Evolutionary conservation across 495 filamentous ascomycete genomes (phyloP), one percentile per base, ranked within the genome.

Genomic region (Haplographium delicatum): DNA sequence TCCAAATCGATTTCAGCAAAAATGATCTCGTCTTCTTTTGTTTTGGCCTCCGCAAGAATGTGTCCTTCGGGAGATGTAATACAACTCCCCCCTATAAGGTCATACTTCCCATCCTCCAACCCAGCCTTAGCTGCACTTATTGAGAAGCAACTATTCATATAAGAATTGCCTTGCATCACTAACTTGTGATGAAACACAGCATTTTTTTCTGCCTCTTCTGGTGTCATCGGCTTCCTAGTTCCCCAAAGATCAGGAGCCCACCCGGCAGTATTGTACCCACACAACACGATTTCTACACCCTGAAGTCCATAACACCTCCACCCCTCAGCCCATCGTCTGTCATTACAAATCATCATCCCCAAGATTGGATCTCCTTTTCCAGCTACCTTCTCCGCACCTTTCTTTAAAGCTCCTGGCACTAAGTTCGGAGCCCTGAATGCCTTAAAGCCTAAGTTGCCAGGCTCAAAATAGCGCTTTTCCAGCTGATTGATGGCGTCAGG

Each of bases 301-400:
- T 76, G 70, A 3, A 76, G 62, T 0, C 70, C 68, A 48, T 69
- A 65, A 7, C 63, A 63, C 1, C 73, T 58, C 72, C 73, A 76
- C 1, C 62, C 63, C 44, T 76, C 73, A 6, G 69, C 63, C 73
- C 73, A 76, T 22, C 71, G 64, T 5, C 72, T 53, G 53, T 75
- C 73, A 47, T 75, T 76, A 61, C 73, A 75, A 52, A 76, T 72
- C 61, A 76, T 61, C 71, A 76, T 74, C 2, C 73, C 73, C 22
- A 74, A 34, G 25, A 76, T 71, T 1, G 73, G 72, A 56, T 75
- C 72, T 7, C 68, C 68, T 44, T 64, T 62, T 13, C 63, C 70
- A n/a, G 42, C 49, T 16, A 9, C 26, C 8, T 58, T 49, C 16
- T 58, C 51, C 27, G 41, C 40, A 9, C 56, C 34, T 9, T 54